These are phyloP conservation scores for Ochetophila trinervis DNA, from an alignment of 306 rosid species.

Conservation along the genomic window DNA sequence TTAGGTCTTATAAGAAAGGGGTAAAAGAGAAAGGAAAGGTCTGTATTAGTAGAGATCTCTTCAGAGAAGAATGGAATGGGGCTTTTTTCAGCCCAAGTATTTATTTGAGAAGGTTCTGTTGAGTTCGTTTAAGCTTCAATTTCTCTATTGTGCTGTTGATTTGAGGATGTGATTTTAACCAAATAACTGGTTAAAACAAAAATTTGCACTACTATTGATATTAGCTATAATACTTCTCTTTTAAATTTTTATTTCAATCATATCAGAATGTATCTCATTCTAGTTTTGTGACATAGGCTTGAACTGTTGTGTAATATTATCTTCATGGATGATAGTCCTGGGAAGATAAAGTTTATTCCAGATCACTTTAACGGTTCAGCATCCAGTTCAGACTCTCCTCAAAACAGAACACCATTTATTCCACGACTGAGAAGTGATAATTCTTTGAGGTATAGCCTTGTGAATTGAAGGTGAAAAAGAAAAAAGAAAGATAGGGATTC, in stretches of 20 bases:
- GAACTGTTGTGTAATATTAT: slow-evolving; percentile 14
- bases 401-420: slow-evolving; percentile 34
- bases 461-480: slow-evolving; percentile 9
- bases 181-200: background rate
- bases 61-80: background rate
- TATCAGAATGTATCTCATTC: background rate
- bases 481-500: slow-evolving; percentile 7
- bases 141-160: slow-evolving; percentile 2
- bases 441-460: slow-evolving; percentile 36
- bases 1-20: background rate
- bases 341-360: slow-evolving; percentile 61
- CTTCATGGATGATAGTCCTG: slow-evolving; percentile 74
- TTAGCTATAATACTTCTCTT: background rate
- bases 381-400: slow-evolving; percentile 42
- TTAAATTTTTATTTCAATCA: background rate
- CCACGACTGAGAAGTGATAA: slow-evolving; percentile 38
- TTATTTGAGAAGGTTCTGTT: background rate
- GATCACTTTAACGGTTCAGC: slow-evolving; percentile 69
- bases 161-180: background rate
- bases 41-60: background rate
- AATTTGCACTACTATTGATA: background rate
- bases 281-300: slow-evolving; percentile 14
- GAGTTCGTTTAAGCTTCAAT: background rate
- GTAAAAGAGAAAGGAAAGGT: background rate
- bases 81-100: background rate